A percentile compares a stretch with the other conserved stretches of the same genome.
These are phyloP conservation scores for Scedosporium boydii DNA, from an alignment of 2,329 filamentous ascomycete species.

Conservation along the genomic window DNA sequence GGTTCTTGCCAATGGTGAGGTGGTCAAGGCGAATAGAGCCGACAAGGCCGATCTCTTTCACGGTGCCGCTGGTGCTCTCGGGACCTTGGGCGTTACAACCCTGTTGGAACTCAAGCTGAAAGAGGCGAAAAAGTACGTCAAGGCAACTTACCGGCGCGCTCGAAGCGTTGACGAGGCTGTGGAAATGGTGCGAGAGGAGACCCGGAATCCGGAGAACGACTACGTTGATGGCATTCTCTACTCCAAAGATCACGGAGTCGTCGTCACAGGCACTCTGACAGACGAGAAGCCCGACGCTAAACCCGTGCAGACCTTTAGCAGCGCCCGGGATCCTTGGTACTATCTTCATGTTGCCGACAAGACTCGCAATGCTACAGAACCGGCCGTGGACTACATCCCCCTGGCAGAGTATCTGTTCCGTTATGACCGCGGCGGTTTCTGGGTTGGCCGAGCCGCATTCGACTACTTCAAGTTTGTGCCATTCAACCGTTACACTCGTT, in stretches of 20 bases:
- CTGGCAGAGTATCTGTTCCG: slow-evolving; percentile 67
- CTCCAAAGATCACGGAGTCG: slow-evolving; percentile 49
- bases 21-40: slow-evolving; percentile 40
- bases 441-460: slow-evolving; percentile 59
- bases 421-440: slow-evolving; percentile 68
- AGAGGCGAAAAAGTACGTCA: slow-evolving; percentile 50
- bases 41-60: slow-evolving; percentile 48
- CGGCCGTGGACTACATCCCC: slow-evolving; percentile 47
- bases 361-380: slow-evolving; percentile 20
- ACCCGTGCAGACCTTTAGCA: slow-evolving; percentile 44
- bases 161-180: slow-evolving; percentile 37
- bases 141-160: slow-evolving; percentile 50
- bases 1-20: slow-evolving; percentile 56
- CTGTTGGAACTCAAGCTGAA: slow-evolving; percentile 55
- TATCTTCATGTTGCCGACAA: slow-evolving; percentile 57
- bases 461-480: slow-evolving; percentile 56
- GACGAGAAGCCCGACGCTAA: slow-evolving; percentile 34
- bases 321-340: slow-evolving; percentile 63
- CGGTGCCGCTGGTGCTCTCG: slow-evolving; percentile 57
- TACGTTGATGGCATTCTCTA: slow-evolving; percentile 69
- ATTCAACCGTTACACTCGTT: slow-evolving; percentile 56
- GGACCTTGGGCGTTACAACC: slow-evolving; percentile 59
- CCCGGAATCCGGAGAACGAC: slow-evolving; percentile 38
- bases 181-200: slow-evolving; percentile 37
- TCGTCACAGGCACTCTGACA: slow-evolving; percentile 55